These are phyloP conservation scores for Carex scoparia DNA, from an alignment of 176 grass and related monocot genomes.

Conservation along the genomic window DNA sequence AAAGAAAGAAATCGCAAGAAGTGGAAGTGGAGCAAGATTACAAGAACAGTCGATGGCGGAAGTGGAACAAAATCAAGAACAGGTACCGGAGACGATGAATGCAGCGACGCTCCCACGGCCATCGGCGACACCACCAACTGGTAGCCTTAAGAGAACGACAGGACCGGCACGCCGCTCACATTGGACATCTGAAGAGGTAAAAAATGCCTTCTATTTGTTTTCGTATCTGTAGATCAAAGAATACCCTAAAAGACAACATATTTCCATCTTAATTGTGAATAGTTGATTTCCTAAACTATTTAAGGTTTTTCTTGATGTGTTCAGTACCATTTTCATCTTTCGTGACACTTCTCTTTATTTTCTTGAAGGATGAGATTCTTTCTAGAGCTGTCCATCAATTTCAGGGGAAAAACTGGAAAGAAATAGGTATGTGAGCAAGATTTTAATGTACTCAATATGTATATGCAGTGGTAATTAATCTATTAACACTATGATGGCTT, in stretches of 20 bases:
- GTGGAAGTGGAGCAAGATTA: too few relatives aligned
- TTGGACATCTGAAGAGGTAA: constrained; percentile 94
- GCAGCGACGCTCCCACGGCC: too few relatives aligned
- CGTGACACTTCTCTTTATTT: constrained; percentile 25
- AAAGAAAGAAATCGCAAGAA: too few relatives aligned
- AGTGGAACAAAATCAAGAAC: too few relatives aligned
- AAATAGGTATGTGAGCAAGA: constrained; percentile 53
- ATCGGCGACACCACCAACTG: constrained; percentile 35
- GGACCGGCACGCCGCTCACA: constrained; percentile 75
- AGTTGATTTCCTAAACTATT: neutral
- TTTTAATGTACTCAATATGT: neutral
- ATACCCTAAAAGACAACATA: neutral
- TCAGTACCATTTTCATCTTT: neutral
- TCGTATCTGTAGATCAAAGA: neutral
- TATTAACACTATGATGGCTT: neutral
- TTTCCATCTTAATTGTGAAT: neutral
- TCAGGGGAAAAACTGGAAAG: constrained; percentile 94
- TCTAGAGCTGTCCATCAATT: constrained; percentile 63
- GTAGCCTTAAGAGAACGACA: constrained; percentile 59
- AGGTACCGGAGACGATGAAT: too few relatives aligned
- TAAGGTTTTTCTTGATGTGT: neutral
- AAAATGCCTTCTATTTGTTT: neutral
- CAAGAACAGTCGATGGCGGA: too few relatives aligned
- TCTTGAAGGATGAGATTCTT: constrained; percentile 73
- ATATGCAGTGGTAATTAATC: neutral